Base-by-base conservation (phyloP, 805 yeast genomes). In the Komagataella mondaviorum region DNA sequence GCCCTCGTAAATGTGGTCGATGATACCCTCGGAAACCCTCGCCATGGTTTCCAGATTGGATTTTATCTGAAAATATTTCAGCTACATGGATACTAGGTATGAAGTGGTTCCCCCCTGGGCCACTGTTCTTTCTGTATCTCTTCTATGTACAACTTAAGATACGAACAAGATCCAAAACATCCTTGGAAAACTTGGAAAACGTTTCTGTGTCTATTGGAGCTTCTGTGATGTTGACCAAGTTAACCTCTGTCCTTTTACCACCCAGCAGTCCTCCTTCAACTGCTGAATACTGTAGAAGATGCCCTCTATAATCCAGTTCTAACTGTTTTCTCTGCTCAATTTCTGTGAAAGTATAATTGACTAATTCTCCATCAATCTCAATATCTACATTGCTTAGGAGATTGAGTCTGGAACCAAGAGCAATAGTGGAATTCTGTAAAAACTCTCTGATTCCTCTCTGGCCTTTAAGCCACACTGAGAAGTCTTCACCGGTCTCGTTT, bases 391-490 rank as follows among this genome's bases (percentile, higher is more conserved):
- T 23, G 16, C 30, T 45, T 18, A 12, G 6, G 8, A 44, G 46
- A 18, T 44, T 44, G 12, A 43, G 36, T 20, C 46, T 36, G 12
- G 16, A 18, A 17, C 30, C 51, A 43, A 49, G 39, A 14, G 24
- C 51, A n/a, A 43, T 22, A 8, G 30, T 16, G 20, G 49, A 23
- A 24, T 49, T 44, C 22, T 50, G 23, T 45, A 50, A 46, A 39
- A 50, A 46, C 22, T 46, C 39, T 4, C 23, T 12, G 16, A 39
- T 22, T 7, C 46, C 51, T 7, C 23, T 18, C 39, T 49, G 54
- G 50, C 63, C 66, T 10, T 57, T 54, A 22, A 51, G 23, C 6
- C 49, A 16, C 16, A 57, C 51, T 7, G 52, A 51, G 22, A 54
- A 44, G 6, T 54, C 51, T 4, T 54, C 53, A 4, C 59, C 57